Conservation (phyloP, 345 rosid genomes). For the Zanthoxylum bungeanum region DNA sequence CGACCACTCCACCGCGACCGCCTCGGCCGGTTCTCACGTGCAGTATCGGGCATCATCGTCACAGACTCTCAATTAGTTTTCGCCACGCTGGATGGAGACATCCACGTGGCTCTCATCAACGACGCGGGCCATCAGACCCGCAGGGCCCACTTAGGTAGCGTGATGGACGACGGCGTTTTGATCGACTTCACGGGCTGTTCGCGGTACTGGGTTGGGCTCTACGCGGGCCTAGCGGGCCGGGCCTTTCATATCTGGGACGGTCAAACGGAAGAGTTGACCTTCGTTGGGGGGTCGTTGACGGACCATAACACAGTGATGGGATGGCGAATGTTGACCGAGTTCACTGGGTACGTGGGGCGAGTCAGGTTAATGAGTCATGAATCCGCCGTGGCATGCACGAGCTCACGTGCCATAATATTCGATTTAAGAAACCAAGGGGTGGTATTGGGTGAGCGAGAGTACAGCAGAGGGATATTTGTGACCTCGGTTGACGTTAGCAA, state of each 20-base stretch:
- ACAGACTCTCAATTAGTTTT: slow-evolving; percentile 42
- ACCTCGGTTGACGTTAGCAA: slow-evolving; percentile 44
- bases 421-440: slow-evolving; percentile 57
- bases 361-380: slow-evolving; percentile 51
- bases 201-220: slow-evolving; percentile 92
- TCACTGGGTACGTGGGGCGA: slow-evolving; percentile 63
- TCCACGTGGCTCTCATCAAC: slow-evolving; percentile 58
- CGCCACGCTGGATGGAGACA: slow-evolving; percentile 73
- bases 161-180: slow-evolving; percentile 65
- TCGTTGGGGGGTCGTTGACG: slow-evolving; percentile 57
- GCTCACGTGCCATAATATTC: slow-evolving; percentile 39
- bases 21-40: slow-evolving; percentile 68
- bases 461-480: slow-evolving; percentile 40
- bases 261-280: slow-evolving; percentile 39
- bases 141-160: slow-evolving; percentile 50
- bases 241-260: slow-evolving; percentile 81
- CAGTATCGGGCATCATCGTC: slow-evolving; percentile 71
- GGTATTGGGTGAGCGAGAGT: slow-evolving; percentile 32
- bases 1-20: slow-evolving; percentile 56
- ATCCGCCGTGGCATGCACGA: slow-evolving; percentile 71
- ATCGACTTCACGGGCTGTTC: slow-evolving; percentile 77
- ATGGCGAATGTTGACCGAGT: slow-evolving; percentile 69
- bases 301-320: slow-evolving; percentile 70
- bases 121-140: slow-evolving; percentile 37
- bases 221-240: slow-evolving; percentile 72